Evolutionary conservation across 495 filamentous ascomycete species (phyloP).

Genomic region (Aspergillus affinis): DNA sequence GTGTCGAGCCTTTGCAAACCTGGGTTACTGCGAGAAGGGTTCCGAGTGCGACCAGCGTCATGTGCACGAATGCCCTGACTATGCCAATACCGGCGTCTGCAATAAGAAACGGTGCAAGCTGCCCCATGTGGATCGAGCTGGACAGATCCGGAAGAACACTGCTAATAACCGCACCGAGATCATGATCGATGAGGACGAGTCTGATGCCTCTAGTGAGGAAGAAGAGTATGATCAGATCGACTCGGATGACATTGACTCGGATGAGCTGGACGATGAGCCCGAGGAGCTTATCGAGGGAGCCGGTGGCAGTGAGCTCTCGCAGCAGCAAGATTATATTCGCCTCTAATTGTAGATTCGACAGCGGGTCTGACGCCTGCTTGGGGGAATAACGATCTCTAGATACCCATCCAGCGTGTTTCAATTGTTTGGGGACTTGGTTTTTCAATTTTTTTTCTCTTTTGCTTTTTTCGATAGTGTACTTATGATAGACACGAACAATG

Average conservation of each 20-base stretch:
- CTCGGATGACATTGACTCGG: slow-evolving; percentile 87
- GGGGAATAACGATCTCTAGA: slow-evolving; percentile 12
- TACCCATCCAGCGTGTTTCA: slow-evolving; percentile 16
- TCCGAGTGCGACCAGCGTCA: slow-evolving; percentile 77
- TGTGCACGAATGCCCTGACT: slow-evolving; percentile 88
- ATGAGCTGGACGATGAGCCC: slow-evolving; percentile 73
- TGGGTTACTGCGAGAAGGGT: slow-evolving; percentile 91
- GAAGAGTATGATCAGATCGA: slow-evolving; percentile 72
- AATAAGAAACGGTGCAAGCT: slow-evolving; percentile 79
- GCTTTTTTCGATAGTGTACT: background rate
- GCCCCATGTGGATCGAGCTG: slow-evolving; percentile 84
- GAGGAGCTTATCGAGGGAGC: slow-evolving; percentile 43
- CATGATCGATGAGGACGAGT: slow-evolving; percentile 55
- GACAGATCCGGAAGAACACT: slow-evolving; percentile 61
- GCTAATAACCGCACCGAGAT: slow-evolving; percentile 36
- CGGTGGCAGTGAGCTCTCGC: slow-evolving; percentile 53
- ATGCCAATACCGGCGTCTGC: slow-evolving; percentile 86
- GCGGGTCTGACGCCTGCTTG: slow-evolving; percentile 16
- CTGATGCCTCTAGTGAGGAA: slow-evolving; percentile 82
- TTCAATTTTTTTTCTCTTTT: slow-evolving; percentile 1
- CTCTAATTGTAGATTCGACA: slow-evolving; percentile 38
- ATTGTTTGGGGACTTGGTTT: slow-evolving; percentile 1
- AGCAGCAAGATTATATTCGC: slow-evolving; percentile 69
- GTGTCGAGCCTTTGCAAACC: slow-evolving; percentile 78
- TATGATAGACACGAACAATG: background rate